Evolutionary conservation across 148 eudicot species (phyloP), one percentile per base, ranked within the genome.

Genomic region (Vaccinium darrowii): DNA sequence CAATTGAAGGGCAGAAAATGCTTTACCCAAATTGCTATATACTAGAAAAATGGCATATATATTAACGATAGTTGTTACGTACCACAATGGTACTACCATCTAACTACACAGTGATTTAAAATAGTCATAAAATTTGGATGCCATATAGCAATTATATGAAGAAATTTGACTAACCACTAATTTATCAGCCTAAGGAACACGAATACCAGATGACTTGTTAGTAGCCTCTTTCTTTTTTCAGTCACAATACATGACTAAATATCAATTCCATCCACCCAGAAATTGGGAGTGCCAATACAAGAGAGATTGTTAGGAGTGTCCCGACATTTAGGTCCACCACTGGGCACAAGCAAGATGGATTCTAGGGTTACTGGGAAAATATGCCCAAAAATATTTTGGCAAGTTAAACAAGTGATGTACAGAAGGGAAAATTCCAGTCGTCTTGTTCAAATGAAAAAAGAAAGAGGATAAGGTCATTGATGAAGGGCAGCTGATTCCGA

Each of bases 371-470:
- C 67, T 9, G 10, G 25, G 8, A 21, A 60, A 21, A 19, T 19
- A 19, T 52, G 23, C 49, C 19, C 16, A 13, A 16, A 36, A 27
- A 82, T 23, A 30, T 10, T 50, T 9, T 52, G 23, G 78, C 16
- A 7, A 81, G 30, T 43, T 81, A 81, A 81, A 12, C 76, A 81
- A 65, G 51, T 47, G 18, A 65, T 30, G 49, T 25, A 82, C 62
- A 52, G 63, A 80, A 19, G 43, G 36, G 84, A 69, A 18, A 52
- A 69, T 50, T 49, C 76, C 54, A 81, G 75, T 63, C 75, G 10
- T n/a, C 49, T 52, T 25, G 36, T 67, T 27, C 36, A 67, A 23
- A 67, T 23, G 27, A n/a, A 65, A 81, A 23, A 58, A 54, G 21
- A 49, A 60, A 60, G 18, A 15, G 23, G 51, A 65, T 18, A 21